Percentiles rank a stretch among this genome's conserved stretches.
phyloP scores from a whole-genome alignment of 2,329 filamentous ascomycete genomes.

The Plenodomus lindquistii region DNA sequence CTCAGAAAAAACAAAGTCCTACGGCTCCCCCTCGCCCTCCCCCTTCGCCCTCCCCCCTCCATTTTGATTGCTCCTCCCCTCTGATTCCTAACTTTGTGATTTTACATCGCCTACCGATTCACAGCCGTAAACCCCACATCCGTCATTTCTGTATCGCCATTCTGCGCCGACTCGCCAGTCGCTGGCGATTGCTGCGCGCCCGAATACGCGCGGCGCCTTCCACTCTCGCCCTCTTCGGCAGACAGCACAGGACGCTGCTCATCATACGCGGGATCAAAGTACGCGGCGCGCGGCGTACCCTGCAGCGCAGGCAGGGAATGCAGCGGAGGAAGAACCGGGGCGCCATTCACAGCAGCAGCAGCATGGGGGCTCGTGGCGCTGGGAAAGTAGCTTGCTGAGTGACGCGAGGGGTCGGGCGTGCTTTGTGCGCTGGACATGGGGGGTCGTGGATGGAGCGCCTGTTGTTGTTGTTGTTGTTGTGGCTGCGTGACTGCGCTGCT shows the following conservation, averaged over 20 bases:
- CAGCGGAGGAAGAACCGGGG: conserved; percentile 25
- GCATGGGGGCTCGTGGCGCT: conserved; percentile 29
- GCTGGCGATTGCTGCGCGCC: conserved; percentile 23
- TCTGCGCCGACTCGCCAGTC: conserved; percentile 27
- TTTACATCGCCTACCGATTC: conserved; percentile 34
- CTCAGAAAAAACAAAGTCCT: too few relatives aligned
- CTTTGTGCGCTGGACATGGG: conserved; percentile 44
- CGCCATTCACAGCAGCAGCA: conserved; percentile 36
- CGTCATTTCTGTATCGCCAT: conserved; percentile 49
- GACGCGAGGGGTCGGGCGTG: conserved; percentile 42
- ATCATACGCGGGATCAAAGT: conserved; percentile 41
- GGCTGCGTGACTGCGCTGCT: conserved; percentile 2
- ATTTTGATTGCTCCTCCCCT: not conserved
- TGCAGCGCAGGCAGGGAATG: conserved; percentile 33
- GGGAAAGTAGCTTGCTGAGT: conserved; percentile 35
- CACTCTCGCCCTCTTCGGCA: conserved; percentile 27
- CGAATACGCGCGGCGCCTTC: conserved; percentile 32
- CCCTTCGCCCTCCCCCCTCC: too few relatives aligned
- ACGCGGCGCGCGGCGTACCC: conserved; percentile 22
- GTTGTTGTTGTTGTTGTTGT: conserved; percentile 18
- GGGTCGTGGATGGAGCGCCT: conserved; percentile 22
- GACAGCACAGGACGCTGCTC: conserved; percentile 26
- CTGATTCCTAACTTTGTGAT: too few relatives aligned
- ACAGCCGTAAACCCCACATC: conserved; percentile 45
- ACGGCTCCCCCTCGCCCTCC: too few relatives aligned